Evolutionary conservation across 768 basidiomycete species (phyloP), one percentile per base, ranked within the genome.

Genomic region (Pholiota conissans): DNA sequence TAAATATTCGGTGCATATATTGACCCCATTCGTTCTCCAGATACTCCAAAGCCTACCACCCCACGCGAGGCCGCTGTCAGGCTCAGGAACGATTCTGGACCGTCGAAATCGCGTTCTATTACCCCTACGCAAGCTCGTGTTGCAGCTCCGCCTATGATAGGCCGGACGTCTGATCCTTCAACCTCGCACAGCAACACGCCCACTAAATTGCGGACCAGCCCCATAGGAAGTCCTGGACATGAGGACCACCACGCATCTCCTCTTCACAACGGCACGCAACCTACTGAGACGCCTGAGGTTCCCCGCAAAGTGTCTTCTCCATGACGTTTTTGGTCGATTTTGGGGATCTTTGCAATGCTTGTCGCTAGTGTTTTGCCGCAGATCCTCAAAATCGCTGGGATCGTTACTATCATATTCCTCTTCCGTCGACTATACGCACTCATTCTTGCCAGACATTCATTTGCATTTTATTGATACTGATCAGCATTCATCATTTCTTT

Each of bases 261-360:
- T 9, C 34, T 32, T 20, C 49, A 13, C 18, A 26, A 26, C 29
- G 22, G 37, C 28, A 30, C 49, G 16, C n/a, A 24, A n/a, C 14
- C 35, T 28, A 26, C 47, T 20, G 30, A 32, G 35, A 16, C 46
- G 9, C 32, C 56, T 30, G 45, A 39, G 26, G 24, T 40, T 13
- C 29, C 46, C 26, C 52, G 52, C 39, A 46, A 27, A 29, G 11
- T 45, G 18, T 30, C 47, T 48, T 32, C 54, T 46, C 59, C 63
- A 62, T 66, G 65, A 66, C 65, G 53, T 58, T 62, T 64, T n/a
- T 60, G 54, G 56, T 61, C 65, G 61, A 61, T 62, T 58, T 56
- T 66, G 59, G 61, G 61, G 63, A 32, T 61, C 26, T 35, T 57
- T 24, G 63, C 57, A 29, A 32, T 64, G 22, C 18, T 60, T 42